Conservation (phyloP, 2,329 filamentous ascomycete species). For the Fusarium globosum region DNA sequence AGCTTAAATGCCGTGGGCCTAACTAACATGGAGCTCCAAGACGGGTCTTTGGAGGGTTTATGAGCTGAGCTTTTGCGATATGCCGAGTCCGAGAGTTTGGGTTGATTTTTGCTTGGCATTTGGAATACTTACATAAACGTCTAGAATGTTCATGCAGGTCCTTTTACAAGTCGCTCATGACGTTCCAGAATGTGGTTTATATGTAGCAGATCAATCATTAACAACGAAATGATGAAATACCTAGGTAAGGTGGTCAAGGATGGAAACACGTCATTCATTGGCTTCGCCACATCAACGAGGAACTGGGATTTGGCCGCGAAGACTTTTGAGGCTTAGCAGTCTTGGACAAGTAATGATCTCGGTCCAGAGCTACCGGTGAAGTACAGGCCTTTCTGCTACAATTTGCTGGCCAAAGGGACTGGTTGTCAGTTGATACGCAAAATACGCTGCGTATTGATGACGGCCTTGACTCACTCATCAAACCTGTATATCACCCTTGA, state of each 20-base stretch:
- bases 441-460: conserved; percentile 26
- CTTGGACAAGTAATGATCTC: conserved; percentile 10
- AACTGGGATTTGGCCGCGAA: conserved; percentile 21
- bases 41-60: not conserved
- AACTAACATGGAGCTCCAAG: not conserved
- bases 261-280: conserved; percentile 22
- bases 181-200: conserved; percentile 15
- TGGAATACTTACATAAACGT: not conserved
- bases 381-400: not conserved
- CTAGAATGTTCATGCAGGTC: not conserved
- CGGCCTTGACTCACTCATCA: not conserved
- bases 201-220: not conserved
- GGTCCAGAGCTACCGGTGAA: conserved; percentile 3
- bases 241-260: not conserved
- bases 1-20: not conserved
- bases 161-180: not conserved
- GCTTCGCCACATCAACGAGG: conserved; percentile 18
- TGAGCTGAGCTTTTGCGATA: not conserved
- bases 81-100: not conserved
- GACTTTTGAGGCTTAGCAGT: conserved; percentile 32
- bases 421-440: not conserved
- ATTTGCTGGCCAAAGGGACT: not conserved
- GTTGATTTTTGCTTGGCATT: not conserved
- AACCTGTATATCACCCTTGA: conserved; percentile 5
- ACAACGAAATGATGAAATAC: not conserved